Evolutionary conservation across 1,139 yeast species (phyloP).

Genomic region (Scheffersomyces stambukii): DNA sequence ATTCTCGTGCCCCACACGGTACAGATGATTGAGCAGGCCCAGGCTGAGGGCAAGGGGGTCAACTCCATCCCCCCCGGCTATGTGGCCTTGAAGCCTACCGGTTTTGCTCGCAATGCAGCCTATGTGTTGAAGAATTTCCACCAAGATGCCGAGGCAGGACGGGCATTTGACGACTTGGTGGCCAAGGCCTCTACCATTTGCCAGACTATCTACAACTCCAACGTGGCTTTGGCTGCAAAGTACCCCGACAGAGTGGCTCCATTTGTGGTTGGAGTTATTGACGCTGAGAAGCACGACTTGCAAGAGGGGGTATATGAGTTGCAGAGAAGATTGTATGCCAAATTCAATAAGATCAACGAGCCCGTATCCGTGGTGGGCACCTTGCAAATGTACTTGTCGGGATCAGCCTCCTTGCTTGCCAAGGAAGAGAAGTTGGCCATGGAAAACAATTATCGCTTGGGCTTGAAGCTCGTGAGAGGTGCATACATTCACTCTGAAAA

Average conservation of each 20-base stretch:
- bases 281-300: conserved; percentile 85
- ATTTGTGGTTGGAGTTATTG: conserved; percentile 81
- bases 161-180: conserved; percentile 58
- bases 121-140: conserved; percentile 64
- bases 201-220: conserved; percentile 53
- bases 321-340: conserved; percentile 76
- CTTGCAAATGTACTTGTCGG: conserved; percentile 85
- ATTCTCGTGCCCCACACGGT: conserved; percentile 71
- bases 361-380: conserved; percentile 83
- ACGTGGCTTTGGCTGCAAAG: conserved; percentile 38
- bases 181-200: conserved; percentile 59
- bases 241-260: conserved; percentile 75
- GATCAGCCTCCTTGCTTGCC: conserved; percentile 58
- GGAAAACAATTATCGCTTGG: conserved; percentile 64
- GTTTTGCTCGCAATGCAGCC: conserved; percentile 74
- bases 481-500: conserved; percentile 93
- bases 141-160: conserved; percentile 36
- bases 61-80: conserved; percentile 74
- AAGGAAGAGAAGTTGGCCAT: conserved; percentile 64
- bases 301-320: conserved; percentile 91
- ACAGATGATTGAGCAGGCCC: conserved; percentile 41
- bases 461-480: conserved; percentile 93
- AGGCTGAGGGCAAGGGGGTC: no score
- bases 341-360: conserved; percentile 58
- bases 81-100: conserved; percentile 92